Percentiles rank a stretch among this genome's conserved stretches.
phyloP scores from a whole-genome alignment of 257 asterid genomes.

The Agastache rugosa region DNA sequence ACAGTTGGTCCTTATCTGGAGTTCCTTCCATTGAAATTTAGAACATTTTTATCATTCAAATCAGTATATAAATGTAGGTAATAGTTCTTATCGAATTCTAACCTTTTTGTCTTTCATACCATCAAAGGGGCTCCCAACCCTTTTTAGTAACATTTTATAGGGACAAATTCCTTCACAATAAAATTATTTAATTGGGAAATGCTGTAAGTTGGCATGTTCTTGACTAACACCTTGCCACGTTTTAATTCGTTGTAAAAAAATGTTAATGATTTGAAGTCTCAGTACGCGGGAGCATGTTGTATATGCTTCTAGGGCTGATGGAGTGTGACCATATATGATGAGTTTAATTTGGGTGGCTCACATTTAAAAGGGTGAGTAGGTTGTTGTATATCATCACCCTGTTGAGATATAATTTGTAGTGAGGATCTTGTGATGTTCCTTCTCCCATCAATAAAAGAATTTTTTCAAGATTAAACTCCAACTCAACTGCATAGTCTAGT shows the following conservation, averaged over 20 bases:
- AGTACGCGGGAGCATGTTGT: neutral
- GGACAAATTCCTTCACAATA: neutral
- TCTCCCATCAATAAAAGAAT: constrained; percentile 12
- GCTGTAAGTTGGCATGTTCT: constrained; percentile 10
- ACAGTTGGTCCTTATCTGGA: neutral
- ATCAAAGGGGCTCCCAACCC: neutral
- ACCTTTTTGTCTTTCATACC: neutral
- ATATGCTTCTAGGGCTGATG: neutral
- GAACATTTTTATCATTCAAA: constrained; percentile 3
- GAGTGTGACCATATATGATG: neutral
- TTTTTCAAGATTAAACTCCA: neutral
- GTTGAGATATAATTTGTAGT: neutral
- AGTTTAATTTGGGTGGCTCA: neutral
- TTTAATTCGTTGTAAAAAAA: neutral
- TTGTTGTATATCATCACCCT: neutral
- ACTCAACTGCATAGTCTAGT: neutral
- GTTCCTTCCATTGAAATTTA: constrained; percentile 11
- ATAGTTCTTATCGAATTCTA: neutral
- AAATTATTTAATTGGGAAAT: neutral
- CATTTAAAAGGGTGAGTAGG: constrained; percentile 5
- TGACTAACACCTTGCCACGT: neutral
- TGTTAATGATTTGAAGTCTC: neutral
- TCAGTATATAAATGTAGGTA: neutral
- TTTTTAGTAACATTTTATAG: neutral
- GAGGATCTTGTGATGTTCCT: constrained; percentile 21